Percentiles rank a stretch among this genome's conserved stretches.
These are phyloP conservation scores for Isabelozyma rhagii DNA, from an alignment of 805 yeast species.

Conservation along the genomic window DNA sequence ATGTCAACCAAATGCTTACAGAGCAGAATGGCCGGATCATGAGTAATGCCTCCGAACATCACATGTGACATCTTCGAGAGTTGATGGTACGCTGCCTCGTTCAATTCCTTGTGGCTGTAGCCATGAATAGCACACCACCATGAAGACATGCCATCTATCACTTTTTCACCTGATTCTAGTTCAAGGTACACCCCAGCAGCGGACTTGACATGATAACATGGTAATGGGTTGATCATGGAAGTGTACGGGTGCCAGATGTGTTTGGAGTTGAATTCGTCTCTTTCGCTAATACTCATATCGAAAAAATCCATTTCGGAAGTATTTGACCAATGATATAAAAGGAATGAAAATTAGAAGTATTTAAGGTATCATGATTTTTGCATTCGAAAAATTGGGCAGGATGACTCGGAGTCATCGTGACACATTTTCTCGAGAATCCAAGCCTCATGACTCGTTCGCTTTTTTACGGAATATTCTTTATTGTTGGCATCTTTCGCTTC, in stretches of 20 bases:
- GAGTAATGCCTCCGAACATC: slow-evolving; percentile 21
- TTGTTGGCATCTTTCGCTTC: too few relatives aligned
- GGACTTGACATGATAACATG: slow-evolving; percentile 17
- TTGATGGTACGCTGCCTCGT: slow-evolving; percentile 28
- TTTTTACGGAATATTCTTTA: too few relatives aligned
- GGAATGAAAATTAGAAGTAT: too few relatives aligned
- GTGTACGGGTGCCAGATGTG: slow-evolving; percentile 31
- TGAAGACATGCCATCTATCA: slow-evolving; percentile 27
- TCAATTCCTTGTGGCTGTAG: slow-evolving; percentile 14
- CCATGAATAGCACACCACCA: slow-evolving; percentile 32
- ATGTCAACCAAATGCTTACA: slow-evolving; percentile 25
- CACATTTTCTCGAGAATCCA: neutral
- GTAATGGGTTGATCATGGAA: slow-evolving; percentile 17
- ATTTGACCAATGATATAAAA: too few relatives aligned
- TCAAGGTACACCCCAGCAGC: slow-evolving; percentile 17
- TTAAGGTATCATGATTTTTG: neutral
- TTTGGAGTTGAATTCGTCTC: slow-evolving; percentile 12
- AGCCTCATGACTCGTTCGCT: neutral
- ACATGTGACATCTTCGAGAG: slow-evolving; percentile 18
- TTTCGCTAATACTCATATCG: neutral
- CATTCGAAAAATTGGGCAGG: neutral
- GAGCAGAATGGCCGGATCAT: slow-evolving; percentile 19
- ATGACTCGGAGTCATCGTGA: neutral
- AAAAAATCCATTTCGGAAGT: neutral
- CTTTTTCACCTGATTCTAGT: slow-evolving; percentile 9